Percentiles rank a stretch among this genome's conserved stretches.
Conservation (phyloP, 2,329 filamentous ascomycete species). For the Ophiostoma ulmi region DNA sequence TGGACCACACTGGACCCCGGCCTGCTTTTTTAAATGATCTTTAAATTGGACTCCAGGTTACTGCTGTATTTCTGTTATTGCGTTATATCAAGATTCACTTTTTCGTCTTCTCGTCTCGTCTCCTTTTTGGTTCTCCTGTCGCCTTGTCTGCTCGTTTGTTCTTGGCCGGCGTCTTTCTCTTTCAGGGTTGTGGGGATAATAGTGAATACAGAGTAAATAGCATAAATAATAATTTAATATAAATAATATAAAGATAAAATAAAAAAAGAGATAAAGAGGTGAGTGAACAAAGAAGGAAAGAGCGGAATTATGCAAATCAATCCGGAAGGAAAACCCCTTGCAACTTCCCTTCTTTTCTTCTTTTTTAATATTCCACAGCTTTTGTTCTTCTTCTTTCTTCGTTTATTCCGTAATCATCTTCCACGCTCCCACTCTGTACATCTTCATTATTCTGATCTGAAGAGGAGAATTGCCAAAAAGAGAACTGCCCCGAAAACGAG, state of each 20-base stretch:
- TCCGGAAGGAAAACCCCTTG: constrained; percentile 5
- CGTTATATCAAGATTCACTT: background rate
- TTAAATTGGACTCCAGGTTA: background rate
- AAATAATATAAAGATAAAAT: background rate
- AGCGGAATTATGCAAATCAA: background rate
- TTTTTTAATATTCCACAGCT: background rate
- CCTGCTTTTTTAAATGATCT: background rate
- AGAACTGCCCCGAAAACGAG: background rate
- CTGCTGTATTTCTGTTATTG: background rate
- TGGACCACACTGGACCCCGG: background rate
- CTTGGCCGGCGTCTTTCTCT: constrained; percentile 1
- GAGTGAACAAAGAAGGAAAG: constrained; percentile 1
- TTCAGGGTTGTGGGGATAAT: background rate
- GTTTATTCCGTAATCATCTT: background rate
- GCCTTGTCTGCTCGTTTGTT: background rate
- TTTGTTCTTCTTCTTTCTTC: background rate
- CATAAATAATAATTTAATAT: too few relatives aligned
- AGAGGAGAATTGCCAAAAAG: background rate
- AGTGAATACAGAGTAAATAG: background rate
- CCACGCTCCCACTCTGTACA: background rate
- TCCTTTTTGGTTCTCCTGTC: background rate
- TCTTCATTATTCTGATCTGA: constrained; percentile 1
- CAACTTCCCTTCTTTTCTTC: background rate
- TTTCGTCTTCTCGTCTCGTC: background rate
- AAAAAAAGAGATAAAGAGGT: background rate